phyloP scores from a whole-genome alignment of 495 filamentous ascomycete genomes.

The Glonium stellatum region DNA sequence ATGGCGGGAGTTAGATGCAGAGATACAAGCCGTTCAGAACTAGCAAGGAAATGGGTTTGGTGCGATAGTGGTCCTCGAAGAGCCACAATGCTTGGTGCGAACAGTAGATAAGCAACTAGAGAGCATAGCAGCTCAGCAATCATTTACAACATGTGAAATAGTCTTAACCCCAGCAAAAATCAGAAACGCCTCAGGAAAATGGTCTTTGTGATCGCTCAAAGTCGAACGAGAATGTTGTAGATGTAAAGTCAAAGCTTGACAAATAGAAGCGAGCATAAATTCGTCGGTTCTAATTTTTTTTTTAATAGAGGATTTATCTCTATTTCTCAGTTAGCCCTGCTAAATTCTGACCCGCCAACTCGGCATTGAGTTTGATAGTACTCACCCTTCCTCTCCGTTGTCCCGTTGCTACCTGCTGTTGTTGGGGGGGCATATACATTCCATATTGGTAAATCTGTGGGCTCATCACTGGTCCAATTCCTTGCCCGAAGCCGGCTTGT shows the following conservation, averaged over 20 bases:
- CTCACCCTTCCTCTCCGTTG: constrained; percentile 28
- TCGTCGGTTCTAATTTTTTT: neutral
- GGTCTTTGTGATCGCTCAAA: neutral
- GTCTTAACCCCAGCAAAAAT: neutral
- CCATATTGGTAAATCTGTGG: constrained; percentile 26
- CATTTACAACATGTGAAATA: constrained; percentile 4
- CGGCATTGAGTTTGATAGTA: neutral
- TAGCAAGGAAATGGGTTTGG: neutral
- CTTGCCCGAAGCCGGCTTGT: constrained; percentile 17
- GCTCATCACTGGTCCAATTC: constrained; percentile 19
- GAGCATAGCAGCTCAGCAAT: neutral
- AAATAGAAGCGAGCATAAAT: neutral
- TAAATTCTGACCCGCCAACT: neutral
- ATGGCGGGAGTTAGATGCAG: neutral
- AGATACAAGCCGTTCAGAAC: neutral
- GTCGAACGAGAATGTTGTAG: neutral
- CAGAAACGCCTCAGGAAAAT: neutral
- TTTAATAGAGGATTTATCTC: neutral
- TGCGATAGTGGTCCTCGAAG: neutral
- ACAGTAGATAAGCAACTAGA: neutral
- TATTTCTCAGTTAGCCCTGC: constrained; percentile 12
- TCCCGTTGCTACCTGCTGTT: constrained; percentile 13
- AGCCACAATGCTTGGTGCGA: neutral
- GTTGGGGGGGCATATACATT: constrained; percentile 25
- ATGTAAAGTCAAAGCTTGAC: neutral